phyloP scores from a whole-genome alignment of 345 rosid species.

The Anacardium occidentale region DNA sequence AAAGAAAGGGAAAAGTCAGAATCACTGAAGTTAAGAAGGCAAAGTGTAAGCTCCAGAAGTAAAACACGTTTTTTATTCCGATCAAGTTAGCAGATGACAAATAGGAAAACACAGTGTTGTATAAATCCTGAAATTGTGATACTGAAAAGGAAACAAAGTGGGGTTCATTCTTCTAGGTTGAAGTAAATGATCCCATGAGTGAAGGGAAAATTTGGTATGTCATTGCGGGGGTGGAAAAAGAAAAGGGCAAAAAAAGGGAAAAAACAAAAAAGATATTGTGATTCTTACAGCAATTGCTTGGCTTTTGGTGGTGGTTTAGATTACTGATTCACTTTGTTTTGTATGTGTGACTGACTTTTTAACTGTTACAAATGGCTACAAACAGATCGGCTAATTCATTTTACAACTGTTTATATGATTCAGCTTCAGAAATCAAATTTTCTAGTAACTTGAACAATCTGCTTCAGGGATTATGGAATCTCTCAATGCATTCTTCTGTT shows the following conservation, averaged over 20 bases:
- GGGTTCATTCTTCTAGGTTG: slow-evolving; percentile 10
- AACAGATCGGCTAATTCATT: slow-evolving; percentile 19
- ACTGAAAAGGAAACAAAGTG: slow-evolving; percentile 17
- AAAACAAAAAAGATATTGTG: slow-evolving; percentile 1
- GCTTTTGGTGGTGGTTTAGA: slow-evolving; percentile 20
- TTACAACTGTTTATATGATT: not conserved
- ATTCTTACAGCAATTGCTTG: slow-evolving; percentile 31
- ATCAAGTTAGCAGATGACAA: slow-evolving; percentile 19
- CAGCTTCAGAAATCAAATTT: too few species aligned
- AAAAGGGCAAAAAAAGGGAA: not conserved
- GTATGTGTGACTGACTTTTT: slow-evolving; percentile 21
- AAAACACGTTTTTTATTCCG: slow-evolving; percentile 28
- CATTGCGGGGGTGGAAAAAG: slow-evolving; percentile 29
- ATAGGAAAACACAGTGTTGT: slow-evolving; percentile 31
- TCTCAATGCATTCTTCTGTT: too few species aligned
- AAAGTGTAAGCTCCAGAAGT: slow-evolving; percentile 20
- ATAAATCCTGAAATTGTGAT: slow-evolving; percentile 28
- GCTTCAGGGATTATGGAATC: too few species aligned
- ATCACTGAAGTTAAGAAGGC: slow-evolving; percentile 24
- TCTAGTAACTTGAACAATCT: too few species aligned
- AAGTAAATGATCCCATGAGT: slow-evolving; percentile 20
- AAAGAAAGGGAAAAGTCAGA: slow-evolving; percentile 58
- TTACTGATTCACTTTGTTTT: slow-evolving; percentile 23
- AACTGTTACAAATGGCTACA: slow-evolving; percentile 5
- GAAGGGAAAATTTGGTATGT: slow-evolving; percentile 28